phyloP scores from a whole-genome alignment of 148 eudicot genomes.

The Fallopia convolvulus region DNA sequence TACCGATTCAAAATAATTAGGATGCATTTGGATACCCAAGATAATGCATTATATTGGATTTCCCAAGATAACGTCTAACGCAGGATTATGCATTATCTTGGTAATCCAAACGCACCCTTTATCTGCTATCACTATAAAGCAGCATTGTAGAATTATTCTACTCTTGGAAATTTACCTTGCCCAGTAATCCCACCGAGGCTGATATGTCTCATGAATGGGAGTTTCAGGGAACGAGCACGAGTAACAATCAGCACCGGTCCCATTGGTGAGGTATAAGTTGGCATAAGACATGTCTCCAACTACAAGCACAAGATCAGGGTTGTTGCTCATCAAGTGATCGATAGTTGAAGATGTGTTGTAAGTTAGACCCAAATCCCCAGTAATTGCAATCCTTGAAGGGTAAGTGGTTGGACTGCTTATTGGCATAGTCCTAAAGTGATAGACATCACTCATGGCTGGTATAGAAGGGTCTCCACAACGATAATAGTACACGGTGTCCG shows the following conservation, averaged over 20 bases:
- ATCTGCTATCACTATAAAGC: background rate
- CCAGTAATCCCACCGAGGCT: conserved; percentile 99
- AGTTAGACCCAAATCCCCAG: conserved; percentile 88
- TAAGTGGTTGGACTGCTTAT: conserved; percentile 47
- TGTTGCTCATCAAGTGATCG: conserved; percentile 54
- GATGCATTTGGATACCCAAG: no score
- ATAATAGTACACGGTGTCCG: conserved; percentile 60
- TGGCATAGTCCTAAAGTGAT: conserved; percentile 77
- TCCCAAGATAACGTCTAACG: no score
- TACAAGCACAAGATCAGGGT: conserved; percentile 73
- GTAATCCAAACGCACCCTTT: no score
- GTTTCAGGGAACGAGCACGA: conserved; percentile 66
- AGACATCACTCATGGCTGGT: conserved; percentile 52
- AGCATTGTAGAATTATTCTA: background rate
- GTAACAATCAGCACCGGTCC: conserved; percentile 90
- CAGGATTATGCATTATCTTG: no score
- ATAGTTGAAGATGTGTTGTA: conserved; percentile 74
- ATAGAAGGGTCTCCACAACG: conserved; percentile 83
- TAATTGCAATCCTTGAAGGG: conserved; percentile 59
- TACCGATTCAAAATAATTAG: no score
- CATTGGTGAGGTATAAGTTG: conserved; percentile 80
- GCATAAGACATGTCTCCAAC: conserved; percentile 86
- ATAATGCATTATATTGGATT: no score
- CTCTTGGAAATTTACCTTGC: conserved; percentile 48
- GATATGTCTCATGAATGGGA: conserved; percentile 93